A percentile compares a stretch with the other conserved stretches of the same genome.
Evolutionary conservation across 1,139 yeast species (phyloP).

Genomic region (Candida labiduridarum): DNA sequence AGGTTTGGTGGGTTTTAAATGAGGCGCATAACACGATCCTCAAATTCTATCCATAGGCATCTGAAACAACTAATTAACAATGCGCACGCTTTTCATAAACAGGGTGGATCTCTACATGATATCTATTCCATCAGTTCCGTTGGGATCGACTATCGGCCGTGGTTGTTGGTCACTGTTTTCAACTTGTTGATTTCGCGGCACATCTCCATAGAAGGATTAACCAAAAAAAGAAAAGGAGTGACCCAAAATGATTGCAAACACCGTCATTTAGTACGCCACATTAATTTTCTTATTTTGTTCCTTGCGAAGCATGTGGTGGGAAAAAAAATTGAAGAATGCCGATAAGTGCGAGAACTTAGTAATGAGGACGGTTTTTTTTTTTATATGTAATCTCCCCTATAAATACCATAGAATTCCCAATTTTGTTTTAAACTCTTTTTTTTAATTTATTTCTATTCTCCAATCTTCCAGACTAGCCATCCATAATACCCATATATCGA

Average conservation of each 20-base stretch:
- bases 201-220: background rate
- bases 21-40: background rate
- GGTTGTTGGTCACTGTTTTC: background rate
- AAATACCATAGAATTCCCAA: slow-evolving; percentile 1
- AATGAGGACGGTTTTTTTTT: background rate
- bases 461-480: background rate
- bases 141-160: background rate
- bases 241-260: background rate
- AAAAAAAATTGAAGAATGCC: background rate
- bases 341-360: slow-evolving; percentile 6
- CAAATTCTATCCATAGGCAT: background rate
- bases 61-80: background rate
- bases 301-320: background rate
- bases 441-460: background rate
- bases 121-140: background rate
- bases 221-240: background rate
- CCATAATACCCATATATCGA: background rate
- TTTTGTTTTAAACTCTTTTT: background rate
- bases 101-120: background rate
- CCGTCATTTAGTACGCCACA: background rate
- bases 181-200: background rate
- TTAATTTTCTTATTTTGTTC: background rate
- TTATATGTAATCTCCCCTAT: background rate
- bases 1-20: background rate
- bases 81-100: background rate